Conservation (phyloP, 2,329 filamentous ascomycete species). For the Clonostachys sp. region DNA sequence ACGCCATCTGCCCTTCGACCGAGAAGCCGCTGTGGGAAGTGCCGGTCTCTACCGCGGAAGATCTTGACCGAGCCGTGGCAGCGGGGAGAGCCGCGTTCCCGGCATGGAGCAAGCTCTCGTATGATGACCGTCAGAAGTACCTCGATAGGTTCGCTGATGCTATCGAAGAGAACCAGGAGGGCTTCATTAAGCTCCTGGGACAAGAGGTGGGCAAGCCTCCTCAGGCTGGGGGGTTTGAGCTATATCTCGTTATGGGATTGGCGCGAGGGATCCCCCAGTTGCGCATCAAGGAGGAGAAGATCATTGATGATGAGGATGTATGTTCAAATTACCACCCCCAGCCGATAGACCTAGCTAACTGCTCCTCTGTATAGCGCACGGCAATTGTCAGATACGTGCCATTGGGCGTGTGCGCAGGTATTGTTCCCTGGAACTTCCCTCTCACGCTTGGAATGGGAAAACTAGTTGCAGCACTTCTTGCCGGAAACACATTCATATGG, state of each 20-base stretch:
- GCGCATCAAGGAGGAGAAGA: not conserved
- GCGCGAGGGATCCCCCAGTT: too few relatives aligned
- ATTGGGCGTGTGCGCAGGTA: conserved; percentile 51
- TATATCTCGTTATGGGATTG: not conserved
- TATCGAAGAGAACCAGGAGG: not conserved
- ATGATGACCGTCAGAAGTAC: not conserved
- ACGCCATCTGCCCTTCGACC: not conserved
- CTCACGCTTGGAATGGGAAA: conserved; percentile 48
- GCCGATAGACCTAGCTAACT: not conserved
- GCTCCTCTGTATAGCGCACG: not conserved
- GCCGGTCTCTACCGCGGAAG: not conserved
- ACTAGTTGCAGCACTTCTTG: conserved; percentile 83
- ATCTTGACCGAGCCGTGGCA: not conserved
- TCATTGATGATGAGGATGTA: not conserved
- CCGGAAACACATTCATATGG: conserved; percentile 86
- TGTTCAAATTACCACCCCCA: not conserved
- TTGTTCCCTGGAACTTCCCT: conserved; percentile 56
- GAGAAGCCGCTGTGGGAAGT: conserved; percentile 1
- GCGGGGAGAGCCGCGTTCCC: not conserved
- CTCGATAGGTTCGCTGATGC: not conserved
- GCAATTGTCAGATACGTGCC: conserved; percentile 34
- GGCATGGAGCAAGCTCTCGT: not conserved
- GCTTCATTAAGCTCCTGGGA: not conserved
- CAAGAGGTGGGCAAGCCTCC: conserved; percentile 1
- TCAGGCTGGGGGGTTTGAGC: not conserved